These are phyloP conservation scores for Botrytis deweyae DNA, from an alignment of 2,329 filamentous ascomycete species.

Conservation along the genomic window DNA sequence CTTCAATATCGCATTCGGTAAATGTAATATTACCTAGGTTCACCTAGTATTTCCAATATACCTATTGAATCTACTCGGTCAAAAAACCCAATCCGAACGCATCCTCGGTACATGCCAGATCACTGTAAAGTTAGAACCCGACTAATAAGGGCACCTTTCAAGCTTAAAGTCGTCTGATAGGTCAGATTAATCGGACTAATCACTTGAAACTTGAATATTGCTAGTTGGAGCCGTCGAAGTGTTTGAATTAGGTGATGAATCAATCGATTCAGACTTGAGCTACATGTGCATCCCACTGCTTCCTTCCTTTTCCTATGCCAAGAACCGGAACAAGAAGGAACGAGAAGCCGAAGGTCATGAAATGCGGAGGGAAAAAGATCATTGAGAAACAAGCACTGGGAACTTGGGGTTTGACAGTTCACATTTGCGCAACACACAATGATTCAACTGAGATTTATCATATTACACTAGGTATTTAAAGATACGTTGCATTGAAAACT, in stretches of 20 bases:
- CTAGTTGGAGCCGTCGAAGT: not conserved
- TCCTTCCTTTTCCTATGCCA: not conserved
- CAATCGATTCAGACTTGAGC: not conserved
- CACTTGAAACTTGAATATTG: not conserved
- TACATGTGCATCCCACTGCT: not conserved
- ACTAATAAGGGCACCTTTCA: not conserved
- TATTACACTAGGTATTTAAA: not conserved
- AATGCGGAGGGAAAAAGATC: not conserved
- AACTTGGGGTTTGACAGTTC: not conserved
- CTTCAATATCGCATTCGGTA: no score
- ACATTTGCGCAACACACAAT: not conserved
- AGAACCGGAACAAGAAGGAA: not conserved
- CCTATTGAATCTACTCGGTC: no score
- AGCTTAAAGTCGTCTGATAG: not conserved
- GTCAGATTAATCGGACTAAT: not conserved
- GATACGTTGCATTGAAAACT: not conserved
- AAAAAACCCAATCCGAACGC: no score
- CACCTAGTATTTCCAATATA: no score
- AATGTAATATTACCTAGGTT: no score
- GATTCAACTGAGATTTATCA: not conserved
- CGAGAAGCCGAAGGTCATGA: not conserved
- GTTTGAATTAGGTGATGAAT: not conserved
- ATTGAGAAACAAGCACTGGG: not conserved
- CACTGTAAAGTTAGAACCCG: no score
- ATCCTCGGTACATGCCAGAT: not conserved